These are phyloP conservation scores for Trichoderma oligosporum DNA, from an alignment of 2,329 filamentous ascomycete species.

Conservation along the genomic window DNA sequence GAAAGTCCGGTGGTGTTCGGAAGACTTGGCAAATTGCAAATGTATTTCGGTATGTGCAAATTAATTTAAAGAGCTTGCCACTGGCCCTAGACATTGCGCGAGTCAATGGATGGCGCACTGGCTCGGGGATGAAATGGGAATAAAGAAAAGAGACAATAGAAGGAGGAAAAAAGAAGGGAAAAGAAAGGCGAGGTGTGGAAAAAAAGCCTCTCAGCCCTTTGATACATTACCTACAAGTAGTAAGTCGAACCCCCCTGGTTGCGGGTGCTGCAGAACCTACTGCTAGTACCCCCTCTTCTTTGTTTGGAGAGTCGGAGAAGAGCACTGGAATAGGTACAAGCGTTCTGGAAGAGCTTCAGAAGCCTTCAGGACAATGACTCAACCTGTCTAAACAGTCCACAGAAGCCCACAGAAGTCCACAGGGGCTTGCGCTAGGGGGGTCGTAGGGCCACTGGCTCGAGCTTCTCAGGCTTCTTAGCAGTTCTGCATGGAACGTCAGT, in stretches of 20 bases:
- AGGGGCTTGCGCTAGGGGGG: slow-evolving; percentile 12
- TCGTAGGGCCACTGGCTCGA: slow-evolving; percentile 11
- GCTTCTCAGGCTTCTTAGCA: background rate
- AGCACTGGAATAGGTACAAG: background rate
- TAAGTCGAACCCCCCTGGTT: background rate
- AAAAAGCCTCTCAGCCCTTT: background rate
- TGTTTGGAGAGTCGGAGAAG: background rate
- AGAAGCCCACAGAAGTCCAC: background rate
- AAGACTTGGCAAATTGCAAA: no score
- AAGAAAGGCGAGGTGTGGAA: background rate
- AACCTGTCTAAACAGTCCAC: no score
- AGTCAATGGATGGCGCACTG: slow-evolving; percentile 4
- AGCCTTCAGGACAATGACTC: slow-evolving; percentile 5
- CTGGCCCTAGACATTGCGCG: slow-evolving; percentile 7
- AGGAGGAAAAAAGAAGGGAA: background rate
- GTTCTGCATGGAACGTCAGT: background rate
- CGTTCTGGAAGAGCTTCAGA: slow-evolving; percentile 17
- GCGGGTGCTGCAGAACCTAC: background rate
- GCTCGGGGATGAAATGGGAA: slow-evolving; percentile 1
- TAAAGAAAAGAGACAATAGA: background rate
- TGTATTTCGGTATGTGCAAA: no score
- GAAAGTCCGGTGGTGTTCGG: no score
- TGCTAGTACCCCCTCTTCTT: background rate
- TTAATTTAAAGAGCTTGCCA: slow-evolving; percentile 2
- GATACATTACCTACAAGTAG: no score